These are phyloP conservation scores for Scheffersomyces stambukii DNA, from an alignment of 1,139 yeast genomes.

Conservation along the genomic window DNA sequence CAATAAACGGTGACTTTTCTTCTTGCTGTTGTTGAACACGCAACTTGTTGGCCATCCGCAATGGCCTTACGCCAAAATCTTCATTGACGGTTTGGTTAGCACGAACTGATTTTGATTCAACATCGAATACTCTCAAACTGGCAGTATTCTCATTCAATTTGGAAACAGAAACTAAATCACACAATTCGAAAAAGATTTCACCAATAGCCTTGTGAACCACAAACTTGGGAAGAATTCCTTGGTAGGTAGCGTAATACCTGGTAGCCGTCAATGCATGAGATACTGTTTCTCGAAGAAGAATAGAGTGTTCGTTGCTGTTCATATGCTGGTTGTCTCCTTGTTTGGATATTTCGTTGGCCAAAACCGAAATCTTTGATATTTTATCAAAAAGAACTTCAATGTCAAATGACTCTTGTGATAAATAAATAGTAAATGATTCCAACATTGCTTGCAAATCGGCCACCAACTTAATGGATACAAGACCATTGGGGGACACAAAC, in stretches of 20 bases:
- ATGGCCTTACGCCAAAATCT: conserved; percentile 49
- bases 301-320: conserved; percentile 31
- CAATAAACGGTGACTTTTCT: conserved; percentile 4
- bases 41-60: conserved; percentile 52
- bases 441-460: conserved; percentile 44
- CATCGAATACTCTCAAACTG: conserved; percentile 11
- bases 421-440: conserved; percentile 38
- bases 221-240: conserved; percentile 62
- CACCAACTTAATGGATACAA: conserved; percentile 41
- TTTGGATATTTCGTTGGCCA: conserved; percentile 46
- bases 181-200: conserved; percentile 69
- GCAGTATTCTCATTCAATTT: conserved; percentile 37
- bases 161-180: conserved; percentile 60
- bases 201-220: conserved; percentile 76
- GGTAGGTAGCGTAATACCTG: conserved; percentile 67
- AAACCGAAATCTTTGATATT: conserved; percentile 48
- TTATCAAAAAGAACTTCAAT: conserved; percentile 49
- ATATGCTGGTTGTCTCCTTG: conserved; percentile 35
- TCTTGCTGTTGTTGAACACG: conserved; percentile 9
- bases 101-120: conserved; percentile 6
- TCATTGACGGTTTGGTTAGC: conserved; percentile 7
- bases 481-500: conserved; percentile 37
- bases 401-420: conserved; percentile 31
- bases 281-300: conserved; percentile 60
- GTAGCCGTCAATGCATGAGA: conserved; percentile 77